Conservation (phyloP, 108 stramenopile species). For the Nitzschia sp. region DNA sequence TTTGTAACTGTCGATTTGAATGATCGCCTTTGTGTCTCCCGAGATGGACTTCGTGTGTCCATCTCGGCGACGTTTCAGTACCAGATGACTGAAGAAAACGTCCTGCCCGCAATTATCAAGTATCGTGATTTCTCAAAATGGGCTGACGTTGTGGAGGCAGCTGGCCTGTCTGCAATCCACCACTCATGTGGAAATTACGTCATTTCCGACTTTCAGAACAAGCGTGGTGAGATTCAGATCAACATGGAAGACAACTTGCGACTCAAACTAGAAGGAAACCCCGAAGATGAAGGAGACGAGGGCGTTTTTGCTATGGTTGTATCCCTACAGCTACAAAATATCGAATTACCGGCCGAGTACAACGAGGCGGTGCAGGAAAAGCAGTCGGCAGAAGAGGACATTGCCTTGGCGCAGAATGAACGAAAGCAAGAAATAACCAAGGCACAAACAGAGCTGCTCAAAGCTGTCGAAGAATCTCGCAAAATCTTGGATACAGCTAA, state of each 20-base stretch:
- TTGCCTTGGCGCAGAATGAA: constrained; percentile 41
- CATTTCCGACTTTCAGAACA: constrained; percentile 34
- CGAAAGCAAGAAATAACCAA: constrained; percentile 50
- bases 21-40: constrained; percentile 41
- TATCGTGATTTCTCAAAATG: constrained; percentile 47
- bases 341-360: constrained; percentile 40
- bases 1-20: constrained; percentile 38
- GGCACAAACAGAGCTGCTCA: constrained; percentile 41
- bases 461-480: constrained; percentile 40
- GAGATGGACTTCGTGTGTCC: constrained; percentile 41
- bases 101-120: constrained; percentile 36
- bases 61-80: constrained; percentile 54
- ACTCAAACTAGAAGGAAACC: constrained; percentile 33
- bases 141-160: constrained; percentile 35
- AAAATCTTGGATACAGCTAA: constrained; percentile 45
- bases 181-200: constrained; percentile 41
- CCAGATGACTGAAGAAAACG: constrained; percentile 38
- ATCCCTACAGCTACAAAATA: constrained; percentile 44
- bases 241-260: constrained; percentile 37
- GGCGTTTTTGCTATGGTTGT: constrained; percentile 39
- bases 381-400: constrained; percentile 56
- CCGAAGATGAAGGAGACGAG: neutral
- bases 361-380: constrained; percentile 43
- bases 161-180: constrained; percentile 40
- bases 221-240: constrained; percentile 41